Base-by-base conservation (phyloP, 805 yeast species). In the Teunomyces stri region DNA sequence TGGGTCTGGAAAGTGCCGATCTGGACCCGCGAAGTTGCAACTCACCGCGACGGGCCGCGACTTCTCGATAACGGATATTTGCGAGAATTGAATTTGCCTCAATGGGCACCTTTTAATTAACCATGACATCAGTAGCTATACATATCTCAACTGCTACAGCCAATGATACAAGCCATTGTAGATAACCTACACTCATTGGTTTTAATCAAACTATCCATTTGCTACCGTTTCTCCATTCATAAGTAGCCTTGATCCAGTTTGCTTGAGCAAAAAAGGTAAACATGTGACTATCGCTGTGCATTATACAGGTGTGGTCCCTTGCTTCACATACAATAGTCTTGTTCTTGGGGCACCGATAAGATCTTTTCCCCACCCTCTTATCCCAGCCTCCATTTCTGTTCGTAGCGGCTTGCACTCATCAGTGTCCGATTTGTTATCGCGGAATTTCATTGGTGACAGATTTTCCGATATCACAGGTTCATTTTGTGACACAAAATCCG, bases 31-130 rank as follows among this genome's bases (percentile, higher is more conserved):
- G 40, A 41, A 30, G 39, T 12, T 38, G 43, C 47, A 43, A 38
- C 35, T 30, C 20, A 42, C 43, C 31, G 40, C 47, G 50, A 43
- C 40, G 47, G 43, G 43, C 47, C 47, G 46, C 43, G 35, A 29
- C 37, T 40, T 12, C 27, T 35, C 38, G 27, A 35, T 37, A 37
- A 37, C 40, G 40, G 40, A 35, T 15, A 22, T 37, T 22, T 21
- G 29, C 40, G 29, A 22, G 25, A 12, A 12, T 1, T 6, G 40
- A 37, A 21, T 37, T 15, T 25, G 18, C 47, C 42, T 27, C 43
- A 43, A 37, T 10, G 28, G 9, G 22, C 29, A 18, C 29, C 39
- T 15, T 15, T 15, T 4, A 12, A 38, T 38, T 16, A n/a, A 22
- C 34, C 38, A 35, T 35, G 38, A 35, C 38, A 35, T 35, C 38